phyloP scores from a whole-genome alignment of 2,329 filamentous ascomycete species.

The Onygenales sp. region DNA sequence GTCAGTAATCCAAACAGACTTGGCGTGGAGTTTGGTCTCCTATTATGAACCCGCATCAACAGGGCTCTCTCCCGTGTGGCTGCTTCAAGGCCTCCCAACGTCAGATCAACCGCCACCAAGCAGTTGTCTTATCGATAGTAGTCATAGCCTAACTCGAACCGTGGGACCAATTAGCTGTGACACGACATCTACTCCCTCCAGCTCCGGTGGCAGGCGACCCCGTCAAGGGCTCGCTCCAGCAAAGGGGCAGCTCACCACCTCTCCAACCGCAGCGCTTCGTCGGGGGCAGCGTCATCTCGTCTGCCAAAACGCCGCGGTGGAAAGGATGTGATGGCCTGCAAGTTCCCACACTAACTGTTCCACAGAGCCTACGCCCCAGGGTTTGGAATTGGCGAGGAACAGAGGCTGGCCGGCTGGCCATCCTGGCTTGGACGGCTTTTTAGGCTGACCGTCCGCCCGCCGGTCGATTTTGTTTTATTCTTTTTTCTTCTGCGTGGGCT shows the following conservation, averaged over 20 bases:
- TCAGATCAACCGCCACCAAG: too few relatives aligned
- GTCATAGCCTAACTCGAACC: background rate
- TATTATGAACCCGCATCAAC: background rate
- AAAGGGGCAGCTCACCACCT: background rate
- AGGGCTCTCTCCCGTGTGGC: background rate
- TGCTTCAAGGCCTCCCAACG: too few relatives aligned
- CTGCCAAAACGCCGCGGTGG: background rate
- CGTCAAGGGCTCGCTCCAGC: background rate
- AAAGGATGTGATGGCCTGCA: slow-evolving; percentile 5
- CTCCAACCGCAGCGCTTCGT: background rate
- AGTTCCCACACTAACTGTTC: slow-evolving; percentile 4
- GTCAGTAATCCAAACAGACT: background rate
- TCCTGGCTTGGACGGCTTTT: background rate
- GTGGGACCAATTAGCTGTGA: background rate
- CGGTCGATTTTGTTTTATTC: background rate
- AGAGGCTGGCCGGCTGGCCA: background rate
- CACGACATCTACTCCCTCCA: background rate
- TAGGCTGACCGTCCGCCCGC: background rate
- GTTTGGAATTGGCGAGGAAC: background rate
- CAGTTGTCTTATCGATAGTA: too few relatives aligned
- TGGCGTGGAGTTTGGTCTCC: background rate
- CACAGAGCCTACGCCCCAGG: slow-evolving; percentile 1
- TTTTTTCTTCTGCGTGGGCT: background rate
- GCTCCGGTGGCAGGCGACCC: background rate
- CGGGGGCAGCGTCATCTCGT: background rate